Percentiles rank a stretch among this genome's conserved stretches.
phyloP scores from a whole-genome alignment of 1,139 yeast genomes.

The Candida neerlandica region DNA sequence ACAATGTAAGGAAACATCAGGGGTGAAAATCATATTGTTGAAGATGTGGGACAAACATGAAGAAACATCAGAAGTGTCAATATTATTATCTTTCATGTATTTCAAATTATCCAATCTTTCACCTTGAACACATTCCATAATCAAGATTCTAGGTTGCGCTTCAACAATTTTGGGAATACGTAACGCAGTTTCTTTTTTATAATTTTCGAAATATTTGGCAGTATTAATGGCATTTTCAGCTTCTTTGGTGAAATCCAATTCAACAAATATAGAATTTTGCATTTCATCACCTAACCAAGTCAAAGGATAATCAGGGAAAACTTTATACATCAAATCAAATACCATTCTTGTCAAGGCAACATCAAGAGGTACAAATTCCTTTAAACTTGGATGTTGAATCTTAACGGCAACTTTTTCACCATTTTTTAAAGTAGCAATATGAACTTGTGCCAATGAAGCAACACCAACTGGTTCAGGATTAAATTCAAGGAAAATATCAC shows the following conservation, averaged over 20 bases:
- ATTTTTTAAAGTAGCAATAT: slow-evolving; percentile 64
- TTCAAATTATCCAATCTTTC: slow-evolving; percentile 77
- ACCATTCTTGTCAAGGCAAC: slow-evolving; percentile 76
- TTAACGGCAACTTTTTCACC: slow-evolving; percentile 89
- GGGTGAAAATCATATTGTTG: slow-evolving; percentile 93
- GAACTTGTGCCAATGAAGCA: slow-evolving; percentile 96
- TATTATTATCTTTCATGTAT: slow-evolving; percentile 62
- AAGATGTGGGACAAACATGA: slow-evolving; percentile 86
- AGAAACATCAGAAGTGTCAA: slow-evolving; percentile 78
- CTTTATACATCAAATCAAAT: slow-evolving; percentile 69
- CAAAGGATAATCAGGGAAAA: slow-evolving; percentile 92
- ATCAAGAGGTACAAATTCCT: slow-evolving; percentile 89
- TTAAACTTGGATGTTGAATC: slow-evolving; percentile 87
- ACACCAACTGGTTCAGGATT: slow-evolving; percentile 84
- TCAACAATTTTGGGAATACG: slow-evolving; percentile 73
- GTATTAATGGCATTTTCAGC: slow-evolving; percentile 79
- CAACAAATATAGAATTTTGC: slow-evolving; percentile 82
- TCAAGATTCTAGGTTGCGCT: slow-evolving; percentile 69
- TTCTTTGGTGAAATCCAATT: slow-evolving; percentile 83
- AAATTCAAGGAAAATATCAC: slow-evolving; percentile 70
- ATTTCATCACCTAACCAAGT: slow-evolving; percentile 94
- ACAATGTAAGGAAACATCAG: slow-evolving; percentile 89
- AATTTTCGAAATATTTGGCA: slow-evolving; percentile 61
- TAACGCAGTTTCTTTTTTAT: slow-evolving; percentile 66
- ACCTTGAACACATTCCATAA: slow-evolving; percentile 89